These are phyloP conservation scores for Elaeagnus macrophylla DNA, from an alignment of 306 rosid species.

Conservation along the genomic window DNA sequence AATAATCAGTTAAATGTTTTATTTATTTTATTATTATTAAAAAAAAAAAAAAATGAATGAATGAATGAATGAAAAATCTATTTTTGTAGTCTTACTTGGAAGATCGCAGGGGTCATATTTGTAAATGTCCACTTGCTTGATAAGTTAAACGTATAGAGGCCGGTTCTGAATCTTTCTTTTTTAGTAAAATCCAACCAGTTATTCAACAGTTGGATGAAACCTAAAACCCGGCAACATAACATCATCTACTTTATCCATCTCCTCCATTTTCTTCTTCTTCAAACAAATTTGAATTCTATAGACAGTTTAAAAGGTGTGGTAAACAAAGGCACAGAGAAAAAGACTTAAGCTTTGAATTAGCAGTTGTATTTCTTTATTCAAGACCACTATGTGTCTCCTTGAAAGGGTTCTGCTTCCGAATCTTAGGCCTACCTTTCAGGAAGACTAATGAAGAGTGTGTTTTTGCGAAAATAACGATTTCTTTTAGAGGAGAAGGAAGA, in stretches of 20 bases:
- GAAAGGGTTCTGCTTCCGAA: slow-evolving; percentile 18
- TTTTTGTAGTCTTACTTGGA: slow-evolving; percentile 47
- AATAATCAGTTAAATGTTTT: too few relatives aligned
- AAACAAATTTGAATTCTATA: neutral
- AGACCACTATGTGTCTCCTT: slow-evolving; percentile 25
- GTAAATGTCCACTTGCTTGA: slow-evolving; percentile 71
- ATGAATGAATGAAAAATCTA: too few relatives aligned
- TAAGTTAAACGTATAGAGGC: slow-evolving; percentile 56
- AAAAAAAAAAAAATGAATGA: too few relatives aligned
- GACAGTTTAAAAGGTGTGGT: neutral
- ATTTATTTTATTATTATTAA: too few relatives aligned
- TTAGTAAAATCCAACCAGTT: slow-evolving; percentile 68
- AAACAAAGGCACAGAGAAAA: slow-evolving; percentile 6
- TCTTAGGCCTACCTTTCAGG: too few relatives aligned
- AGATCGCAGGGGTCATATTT: slow-evolving; percentile 83
- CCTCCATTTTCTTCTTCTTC: slow-evolving; percentile 35
- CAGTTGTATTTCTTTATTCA: slow-evolving; percentile 21
- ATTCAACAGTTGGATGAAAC: slow-evolving; percentile 78
- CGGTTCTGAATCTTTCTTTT: slow-evolving; percentile 51
- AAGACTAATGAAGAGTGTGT: too few relatives aligned
- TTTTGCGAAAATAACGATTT: slow-evolving; percentile 23
- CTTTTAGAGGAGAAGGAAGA: slow-evolving; percentile 13
- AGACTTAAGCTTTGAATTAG: slow-evolving; percentile 9
- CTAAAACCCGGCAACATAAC: slow-evolving; percentile 65
- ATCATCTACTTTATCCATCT: slow-evolving; percentile 50